A percentile compares a stretch with the other conserved stretches of the same genome.
Conservation (phyloP, 2,329 filamentous ascomycete species). For the Diplodia mutila region DNA sequence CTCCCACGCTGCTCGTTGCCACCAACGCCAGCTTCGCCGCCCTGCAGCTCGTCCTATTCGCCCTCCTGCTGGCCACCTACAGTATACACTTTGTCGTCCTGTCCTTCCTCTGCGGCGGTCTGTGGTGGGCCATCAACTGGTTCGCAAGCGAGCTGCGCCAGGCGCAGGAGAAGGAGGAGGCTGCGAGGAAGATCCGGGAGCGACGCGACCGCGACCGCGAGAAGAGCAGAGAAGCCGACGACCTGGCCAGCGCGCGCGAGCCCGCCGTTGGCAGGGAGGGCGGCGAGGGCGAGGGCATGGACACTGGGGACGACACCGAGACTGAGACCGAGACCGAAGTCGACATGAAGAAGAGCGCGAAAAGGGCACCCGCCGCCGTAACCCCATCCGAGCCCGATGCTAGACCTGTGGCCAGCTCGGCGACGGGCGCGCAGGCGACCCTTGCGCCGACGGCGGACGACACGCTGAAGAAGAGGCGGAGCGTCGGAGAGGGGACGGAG, state of each 20-base stretch:
- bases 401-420: constrained; percentile 26
- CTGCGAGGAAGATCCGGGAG: constrained; percentile 51
- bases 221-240: constrained; percentile 38
- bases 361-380: background rate
- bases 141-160: constrained; percentile 71
- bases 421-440: constrained; percentile 37
- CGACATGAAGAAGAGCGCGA: constrained; percentile 26
- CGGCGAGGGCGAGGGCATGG: constrained; percentile 44
- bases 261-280: constrained; percentile 36
- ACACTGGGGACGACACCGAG: constrained; percentile 54
- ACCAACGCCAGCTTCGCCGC: constrained; percentile 88
- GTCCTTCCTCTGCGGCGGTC: constrained; percentile 74
- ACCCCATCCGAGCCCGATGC: constrained; percentile 30
- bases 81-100: constrained; percentile 88
- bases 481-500: constrained; percentile 55
- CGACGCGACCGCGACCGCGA: constrained; percentile 50
- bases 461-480: constrained; percentile 51
- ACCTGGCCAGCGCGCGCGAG: constrained; percentile 30
- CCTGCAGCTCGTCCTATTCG: constrained; percentile 77
- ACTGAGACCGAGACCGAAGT: constrained; percentile 42
- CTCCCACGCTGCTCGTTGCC: constrained; percentile 82
- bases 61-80: constrained; percentile 77
- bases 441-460: constrained; percentile 39
- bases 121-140: constrained; percentile 98
- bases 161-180: constrained; percentile 53